Conservation (phyloP, 2,329 filamentous ascomycete species). For the Neopestalotiopsis sp. region DNA sequence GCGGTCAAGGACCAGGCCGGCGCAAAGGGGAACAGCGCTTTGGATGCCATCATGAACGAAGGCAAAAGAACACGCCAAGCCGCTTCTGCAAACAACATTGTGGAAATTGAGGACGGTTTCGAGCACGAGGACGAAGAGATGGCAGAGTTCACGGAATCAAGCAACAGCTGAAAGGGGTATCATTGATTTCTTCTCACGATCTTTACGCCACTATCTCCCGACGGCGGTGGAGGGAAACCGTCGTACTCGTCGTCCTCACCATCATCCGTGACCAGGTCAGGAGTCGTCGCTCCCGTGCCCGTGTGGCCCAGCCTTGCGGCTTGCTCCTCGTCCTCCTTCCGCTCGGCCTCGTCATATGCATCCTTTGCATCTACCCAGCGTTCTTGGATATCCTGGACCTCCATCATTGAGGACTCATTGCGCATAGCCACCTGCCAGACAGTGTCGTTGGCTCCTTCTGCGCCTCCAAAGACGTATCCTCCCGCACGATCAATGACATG, state of each 20-base stretch:
- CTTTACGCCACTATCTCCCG: constrained; percentile 69
- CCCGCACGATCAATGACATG: constrained; percentile 89
- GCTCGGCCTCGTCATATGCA: constrained; percentile 82
- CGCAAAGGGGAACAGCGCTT: constrained; percentile 33
- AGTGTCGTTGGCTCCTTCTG: constrained; percentile 91
- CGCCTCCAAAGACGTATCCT: constrained; percentile 89
- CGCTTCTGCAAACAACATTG: constrained; percentile 40
- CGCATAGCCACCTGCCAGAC: constrained; percentile 98
- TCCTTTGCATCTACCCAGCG: constrained; percentile 93
- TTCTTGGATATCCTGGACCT: constrained; percentile 90
- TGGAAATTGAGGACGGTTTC: constrained; percentile 49
- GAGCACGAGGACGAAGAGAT: constrained; percentile 48
- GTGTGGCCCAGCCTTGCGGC: constrained; percentile 53
- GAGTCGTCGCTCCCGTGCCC: constrained; percentile 39
- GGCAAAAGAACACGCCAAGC: constrained; percentile 28
- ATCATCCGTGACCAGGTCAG: constrained; percentile 40
- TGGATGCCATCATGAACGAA: constrained; percentile 46
- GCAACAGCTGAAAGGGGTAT: constrained; percentile 41
- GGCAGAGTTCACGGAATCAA: constrained; percentile 33
- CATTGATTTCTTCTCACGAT: constrained; percentile 69
- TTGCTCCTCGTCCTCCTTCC: constrained; percentile 77
- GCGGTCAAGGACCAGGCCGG: constrained; percentile 60
- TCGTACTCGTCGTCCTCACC: constrained; percentile 51
- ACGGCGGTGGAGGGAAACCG: constrained; percentile 54
- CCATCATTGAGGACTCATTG: constrained; percentile 74